Evolutionary conservation across 2,329 filamentous ascomycete species (phyloP).

Genomic region (Colletotrichum lini): DNA sequence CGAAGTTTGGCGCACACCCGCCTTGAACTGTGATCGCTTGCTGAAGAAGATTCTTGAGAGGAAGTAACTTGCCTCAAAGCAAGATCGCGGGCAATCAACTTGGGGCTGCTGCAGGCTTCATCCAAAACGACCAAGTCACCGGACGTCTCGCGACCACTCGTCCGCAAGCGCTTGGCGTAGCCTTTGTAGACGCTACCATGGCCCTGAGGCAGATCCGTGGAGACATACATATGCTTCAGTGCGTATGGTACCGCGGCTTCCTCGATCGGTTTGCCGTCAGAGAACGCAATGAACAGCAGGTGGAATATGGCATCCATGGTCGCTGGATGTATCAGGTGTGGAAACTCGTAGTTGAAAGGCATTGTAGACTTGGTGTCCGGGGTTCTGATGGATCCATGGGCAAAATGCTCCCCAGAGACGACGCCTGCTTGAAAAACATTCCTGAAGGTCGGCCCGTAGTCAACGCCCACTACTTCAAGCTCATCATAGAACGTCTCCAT

Average conservation of each 20-base stretch:
- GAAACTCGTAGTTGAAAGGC: conserved; percentile 49
- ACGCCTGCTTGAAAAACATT: conserved; percentile 18
- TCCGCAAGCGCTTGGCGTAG: conserved; percentile 14
- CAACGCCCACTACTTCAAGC: conserved; percentile 39
- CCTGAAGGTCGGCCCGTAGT: conserved; percentile 43
- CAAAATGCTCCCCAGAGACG: not conserved
- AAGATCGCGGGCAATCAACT: conserved; percentile 32
- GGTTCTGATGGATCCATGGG: conserved; percentile 16
- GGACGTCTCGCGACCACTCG: conserved; percentile 20
- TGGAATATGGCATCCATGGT: conserved; percentile 50
- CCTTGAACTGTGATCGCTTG: not conserved
- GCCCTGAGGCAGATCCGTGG: conserved; percentile 13
- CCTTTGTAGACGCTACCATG: conserved; percentile 8
- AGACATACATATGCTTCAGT: conserved; percentile 18
- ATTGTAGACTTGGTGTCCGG: conserved; percentile 45
- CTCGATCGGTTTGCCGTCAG: conserved; percentile 8
- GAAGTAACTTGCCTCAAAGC: conserved; percentile 39
- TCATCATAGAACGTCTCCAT: conserved; percentile 41
- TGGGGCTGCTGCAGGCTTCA: conserved; percentile 30
- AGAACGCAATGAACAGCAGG: conserved; percentile 36
- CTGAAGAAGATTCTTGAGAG: not conserved
- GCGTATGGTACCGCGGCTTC: conserved; percentile 31
- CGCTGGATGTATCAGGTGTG: conserved; percentile 51
- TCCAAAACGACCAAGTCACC: conserved; percentile 35
- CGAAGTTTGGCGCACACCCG: conserved; percentile 20